A percentile compares a stretch with the other conserved stretches of the same genome.
Evolutionary conservation across 1,284 basidiomycete species (phyloP).

Genomic region (Grifola frondosa): DNA sequence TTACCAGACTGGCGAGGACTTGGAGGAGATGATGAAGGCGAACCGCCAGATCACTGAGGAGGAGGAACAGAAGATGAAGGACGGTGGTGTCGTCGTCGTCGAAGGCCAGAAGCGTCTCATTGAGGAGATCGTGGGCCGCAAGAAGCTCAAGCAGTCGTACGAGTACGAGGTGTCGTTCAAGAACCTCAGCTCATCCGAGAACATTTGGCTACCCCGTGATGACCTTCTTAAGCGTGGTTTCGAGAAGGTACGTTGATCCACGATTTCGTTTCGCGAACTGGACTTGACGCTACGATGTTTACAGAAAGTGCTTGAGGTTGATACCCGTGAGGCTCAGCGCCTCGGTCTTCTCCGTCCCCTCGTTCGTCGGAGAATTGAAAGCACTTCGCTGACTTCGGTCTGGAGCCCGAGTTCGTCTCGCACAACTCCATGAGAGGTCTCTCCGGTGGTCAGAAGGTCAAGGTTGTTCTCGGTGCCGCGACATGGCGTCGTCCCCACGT

Average conservation of each 20-base stretch:
- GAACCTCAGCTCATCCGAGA: constrained; percentile 89
- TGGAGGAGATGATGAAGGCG: constrained; percentile 95
- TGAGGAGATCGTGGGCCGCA: constrained; percentile 88
- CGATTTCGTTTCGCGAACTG: too few relatives aligned
- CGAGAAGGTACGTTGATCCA: too few relatives aligned
- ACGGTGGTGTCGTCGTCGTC: constrained; percentile 81
- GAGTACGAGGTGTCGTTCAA: constrained; percentile 98
- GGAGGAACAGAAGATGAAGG: constrained; percentile 96
- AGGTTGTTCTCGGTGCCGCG: constrained; percentile 98
- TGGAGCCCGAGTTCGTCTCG: constrained; percentile 94
- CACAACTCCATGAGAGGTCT: constrained; percentile 98
- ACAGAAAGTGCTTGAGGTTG: constrained; percentile 92
- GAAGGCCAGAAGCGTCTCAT: constrained; percentile 95
- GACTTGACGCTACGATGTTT: constrained; percentile 3
- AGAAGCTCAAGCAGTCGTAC: constrained; percentile 99
- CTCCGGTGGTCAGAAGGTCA: constrained; percentile 99
- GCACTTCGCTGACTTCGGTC: constrained; percentile 95
- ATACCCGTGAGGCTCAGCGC: constrained; percentile 96
- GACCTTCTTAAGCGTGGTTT: constrained; percentile 97
- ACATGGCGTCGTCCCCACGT: constrained; percentile 98
- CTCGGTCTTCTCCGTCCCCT: constrained; percentile 94
- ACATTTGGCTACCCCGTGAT: constrained; percentile 95
- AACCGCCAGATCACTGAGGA: constrained; percentile 85
- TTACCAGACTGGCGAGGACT: constrained; percentile 98
- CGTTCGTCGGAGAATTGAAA: constrained; percentile 97